Evolutionary conservation across 345 rosid species (phyloP).

Genomic region (Salix brachista): DNA sequence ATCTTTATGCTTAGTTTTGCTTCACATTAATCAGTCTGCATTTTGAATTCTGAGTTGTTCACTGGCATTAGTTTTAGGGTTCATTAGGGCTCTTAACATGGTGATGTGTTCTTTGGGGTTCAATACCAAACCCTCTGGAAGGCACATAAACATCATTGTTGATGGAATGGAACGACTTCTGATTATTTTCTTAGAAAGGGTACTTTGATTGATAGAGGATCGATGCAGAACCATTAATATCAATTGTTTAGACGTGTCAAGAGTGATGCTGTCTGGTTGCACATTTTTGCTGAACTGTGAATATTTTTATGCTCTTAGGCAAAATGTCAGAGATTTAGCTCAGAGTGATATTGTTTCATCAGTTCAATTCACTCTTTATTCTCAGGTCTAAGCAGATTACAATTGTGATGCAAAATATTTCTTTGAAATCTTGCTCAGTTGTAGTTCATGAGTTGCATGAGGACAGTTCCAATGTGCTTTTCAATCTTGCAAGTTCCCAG

Average conservation of each 20-base stretch:
- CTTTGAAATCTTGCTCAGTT: slow-evolving; percentile 17
- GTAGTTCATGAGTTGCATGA: slow-evolving; percentile 34
- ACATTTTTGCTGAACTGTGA: not conserved
- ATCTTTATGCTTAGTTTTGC: not conserved
- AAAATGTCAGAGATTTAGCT: not conserved
- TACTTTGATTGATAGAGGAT: not conserved
- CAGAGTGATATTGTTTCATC: not conserved
- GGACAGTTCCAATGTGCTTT: slow-evolving; percentile 48
- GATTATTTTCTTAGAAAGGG: not conserved
- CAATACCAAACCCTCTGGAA: not conserved
- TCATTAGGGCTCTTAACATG: not conserved
- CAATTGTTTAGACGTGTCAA: not conserved
- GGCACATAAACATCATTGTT: not conserved
- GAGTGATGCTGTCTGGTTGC: not conserved
- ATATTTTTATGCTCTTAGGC: not conserved
- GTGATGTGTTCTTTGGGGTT: not conserved
- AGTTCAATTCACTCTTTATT: not conserved
- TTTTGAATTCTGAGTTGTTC: not conserved
- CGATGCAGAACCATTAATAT: not conserved
- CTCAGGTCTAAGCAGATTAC: slow-evolving; percentile 3
- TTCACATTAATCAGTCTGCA: not conserved
- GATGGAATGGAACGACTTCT: not conserved
- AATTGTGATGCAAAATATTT: not conserved
- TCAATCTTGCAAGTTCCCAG: slow-evolving; percentile 63
- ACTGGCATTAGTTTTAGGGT: not conserved